Evolutionary conservation across 1,284 basidiomycete species (phyloP).

Genomic region (Tylopilus orsonianus): DNA sequence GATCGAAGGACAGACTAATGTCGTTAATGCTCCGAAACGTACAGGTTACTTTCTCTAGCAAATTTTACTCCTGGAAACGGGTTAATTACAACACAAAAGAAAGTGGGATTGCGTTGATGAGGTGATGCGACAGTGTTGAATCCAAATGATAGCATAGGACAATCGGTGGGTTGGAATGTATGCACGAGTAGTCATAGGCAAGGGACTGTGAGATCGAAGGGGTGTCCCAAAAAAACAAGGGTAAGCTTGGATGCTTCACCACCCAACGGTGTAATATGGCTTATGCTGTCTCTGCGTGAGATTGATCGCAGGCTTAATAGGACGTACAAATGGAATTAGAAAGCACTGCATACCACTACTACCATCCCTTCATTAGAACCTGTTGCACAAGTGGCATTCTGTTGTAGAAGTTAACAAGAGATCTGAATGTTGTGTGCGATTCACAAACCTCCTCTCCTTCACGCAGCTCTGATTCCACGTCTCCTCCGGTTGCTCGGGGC

Average conservation of each 20-base stretch:
- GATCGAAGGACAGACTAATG: no score
- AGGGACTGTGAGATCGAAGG: neutral
- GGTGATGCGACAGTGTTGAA: constrained; percentile 6
- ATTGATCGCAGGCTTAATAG: neutral
- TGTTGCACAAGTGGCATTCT: constrained; percentile 2
- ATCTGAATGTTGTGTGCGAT: neutral
- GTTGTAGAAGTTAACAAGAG: neutral
- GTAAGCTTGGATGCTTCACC: constrained; percentile 2
- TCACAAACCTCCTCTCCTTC: constrained; percentile 15
- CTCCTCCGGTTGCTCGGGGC: neutral
- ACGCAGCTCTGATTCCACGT: neutral
- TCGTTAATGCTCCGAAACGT: no score
- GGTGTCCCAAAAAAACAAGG: neutral
- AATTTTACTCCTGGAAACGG: neutral
- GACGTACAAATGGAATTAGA: neutral
- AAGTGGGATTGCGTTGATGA: constrained; percentile 3
- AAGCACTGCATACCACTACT: constrained; percentile 17
- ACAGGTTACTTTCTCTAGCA: no score
- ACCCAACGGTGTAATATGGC: constrained; percentile 10
- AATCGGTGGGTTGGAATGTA: neutral
- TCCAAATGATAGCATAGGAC: constrained; percentile 1
- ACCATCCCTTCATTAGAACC: neutral
- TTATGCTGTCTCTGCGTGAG: neutral
- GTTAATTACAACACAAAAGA: neutral
- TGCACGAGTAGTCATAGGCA: neutral